Base-by-base conservation (phyloP, 106 monocot genomes). In the Apostasia ramifera region DNA sequence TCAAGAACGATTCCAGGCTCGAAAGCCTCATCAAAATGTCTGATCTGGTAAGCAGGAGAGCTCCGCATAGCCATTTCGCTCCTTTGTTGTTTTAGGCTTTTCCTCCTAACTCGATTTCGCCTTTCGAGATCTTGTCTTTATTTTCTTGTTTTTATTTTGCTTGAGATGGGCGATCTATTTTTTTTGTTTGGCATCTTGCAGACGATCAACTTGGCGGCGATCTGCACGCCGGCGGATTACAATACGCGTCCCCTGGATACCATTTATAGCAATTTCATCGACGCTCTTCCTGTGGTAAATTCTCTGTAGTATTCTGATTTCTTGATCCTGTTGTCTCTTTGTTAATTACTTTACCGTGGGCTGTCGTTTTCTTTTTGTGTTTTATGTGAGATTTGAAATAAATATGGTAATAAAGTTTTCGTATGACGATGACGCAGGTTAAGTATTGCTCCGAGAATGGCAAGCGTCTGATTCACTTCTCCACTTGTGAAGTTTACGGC, bases 231-330 rank as follows among this genome's bases (percentile, higher is more conserved):
- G 43, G 88, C 88, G 6, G 88, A 88, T 57, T 88, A 88, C 77
- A 88, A 88, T 66, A 88, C 88, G 4, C 78, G 88, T 39, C 88
- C 88, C 0, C 84, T 88, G 11, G 88, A 88, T 49, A 88, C 88
- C 59, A 88, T 88, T 7, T 88, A 84, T 70, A 88, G 88, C 74
- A 88, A 88, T 70, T 88, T 88, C 81, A 84, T 84, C 45, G 88
- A 88, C 52, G 88, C 88, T 2, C 88, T 88, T 39, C 88, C 88
- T 6, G 88, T 88, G 76, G 88, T 88, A 69, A 50, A 75, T 48
- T 5, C 37, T 65, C 26, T 26, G 26, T 26, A 26, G 26, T 26
- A 26, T 26, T 26, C 26, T 26, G 26, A 26, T 26, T 26, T 26
- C 26, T 26, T 26, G 26, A 26, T 26, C 26, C 26, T 26, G 26